Conservation (phyloP, 495 filamentous ascomycete species). For the Penicillium malachiteum region DNA sequence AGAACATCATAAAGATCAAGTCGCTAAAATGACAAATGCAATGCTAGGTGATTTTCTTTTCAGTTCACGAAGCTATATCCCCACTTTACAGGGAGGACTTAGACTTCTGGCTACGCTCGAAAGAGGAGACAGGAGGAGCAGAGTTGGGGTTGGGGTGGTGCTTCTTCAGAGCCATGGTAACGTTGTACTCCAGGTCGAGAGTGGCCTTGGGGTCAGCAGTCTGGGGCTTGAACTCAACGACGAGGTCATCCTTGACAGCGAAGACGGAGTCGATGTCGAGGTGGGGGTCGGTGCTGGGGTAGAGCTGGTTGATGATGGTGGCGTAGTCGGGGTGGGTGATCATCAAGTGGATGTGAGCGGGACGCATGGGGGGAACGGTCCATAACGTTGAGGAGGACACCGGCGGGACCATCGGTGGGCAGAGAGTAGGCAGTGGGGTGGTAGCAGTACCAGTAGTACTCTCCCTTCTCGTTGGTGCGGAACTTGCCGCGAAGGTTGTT, state of each 20-base stretch:
- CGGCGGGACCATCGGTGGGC: slow-evolving; percentile 73
- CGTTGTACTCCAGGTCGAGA: slow-evolving; percentile 47
- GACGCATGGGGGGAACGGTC: slow-evolving; percentile 62
- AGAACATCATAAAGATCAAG: background rate
- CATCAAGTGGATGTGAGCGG: slow-evolving; percentile 52
- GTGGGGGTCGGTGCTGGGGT: slow-evolving; percentile 60
- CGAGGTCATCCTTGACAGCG: slow-evolving; percentile 63
- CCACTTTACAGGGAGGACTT: slow-evolving; percentile 7
- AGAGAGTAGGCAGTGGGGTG: slow-evolving; percentile 79
- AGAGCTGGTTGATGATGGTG: slow-evolving; percentile 63
- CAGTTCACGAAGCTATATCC: background rate
- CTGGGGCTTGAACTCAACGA: slow-evolving; percentile 61
- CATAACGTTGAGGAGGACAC: slow-evolving; percentile 65
- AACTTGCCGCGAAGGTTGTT: slow-evolving; percentile 88
- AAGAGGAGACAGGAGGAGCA: slow-evolving; percentile 44
- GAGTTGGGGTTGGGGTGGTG: slow-evolving; percentile 50
- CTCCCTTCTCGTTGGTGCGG: slow-evolving; percentile 70
- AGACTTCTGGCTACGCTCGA: slow-evolving; percentile 32
- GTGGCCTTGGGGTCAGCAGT: slow-evolving; percentile 46
- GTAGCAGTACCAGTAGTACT: slow-evolving; percentile 80
- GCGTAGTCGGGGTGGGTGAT: slow-evolving; percentile 49
- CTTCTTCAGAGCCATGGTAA: slow-evolving; percentile 48
- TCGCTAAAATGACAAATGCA: slow-evolving; percentile 18
- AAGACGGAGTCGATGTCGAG: slow-evolving; percentile 63
- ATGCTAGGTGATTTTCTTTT: slow-evolving; percentile 5